phyloP scores from a whole-genome alignment of 805 yeast species.

The Starmerella sirachaensis region DNA sequence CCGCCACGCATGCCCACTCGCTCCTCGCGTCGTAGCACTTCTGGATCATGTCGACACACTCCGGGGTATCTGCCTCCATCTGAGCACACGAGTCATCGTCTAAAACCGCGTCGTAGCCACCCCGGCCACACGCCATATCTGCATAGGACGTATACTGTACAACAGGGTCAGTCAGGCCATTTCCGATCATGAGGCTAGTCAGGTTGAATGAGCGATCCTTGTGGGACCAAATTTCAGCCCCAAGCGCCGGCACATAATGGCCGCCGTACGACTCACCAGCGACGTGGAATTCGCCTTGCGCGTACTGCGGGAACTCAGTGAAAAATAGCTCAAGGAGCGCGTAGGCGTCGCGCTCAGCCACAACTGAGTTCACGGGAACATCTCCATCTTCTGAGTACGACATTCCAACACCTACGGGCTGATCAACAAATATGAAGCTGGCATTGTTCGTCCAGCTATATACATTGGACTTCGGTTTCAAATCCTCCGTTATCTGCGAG shows the following conservation, averaged over 20 bases:
- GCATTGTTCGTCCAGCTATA: conserved; percentile 90
- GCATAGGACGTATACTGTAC: conserved; percentile 68
- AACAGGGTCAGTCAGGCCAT: conserved; percentile 81
- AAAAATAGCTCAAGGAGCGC: too few relatives aligned
- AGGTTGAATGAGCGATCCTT: too few relatives aligned
- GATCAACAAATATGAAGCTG: conserved; percentile 81
- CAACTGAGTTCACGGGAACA: too few relatives aligned
- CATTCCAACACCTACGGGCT: conserved; percentile 89
- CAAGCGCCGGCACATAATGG: too few relatives aligned
- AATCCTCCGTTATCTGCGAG: conserved; percentile 56
- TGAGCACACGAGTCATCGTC: conserved; percentile 67
- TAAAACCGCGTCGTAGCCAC: conserved; percentile 72
- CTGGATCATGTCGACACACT: conserved; percentile 65
- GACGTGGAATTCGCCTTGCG: too few relatives aligned
- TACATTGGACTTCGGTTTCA: conserved; percentile 67
- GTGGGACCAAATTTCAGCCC: too few relatives aligned
- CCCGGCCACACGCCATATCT: conserved; percentile 90
- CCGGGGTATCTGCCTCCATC: conserved; percentile 55
- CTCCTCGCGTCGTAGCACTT: conserved; percentile 65
- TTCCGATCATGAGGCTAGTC: too few relatives aligned
- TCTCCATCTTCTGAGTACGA: conserved; percentile 50
- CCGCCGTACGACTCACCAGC: too few relatives aligned
- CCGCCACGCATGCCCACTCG: conserved; percentile 75
- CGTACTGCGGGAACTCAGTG: too few relatives aligned
- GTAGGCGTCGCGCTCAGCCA: too few relatives aligned